Evolutionary conservation across 1,139 yeast genomes (phyloP).

Genomic region (Taphrina deformans): DNA sequence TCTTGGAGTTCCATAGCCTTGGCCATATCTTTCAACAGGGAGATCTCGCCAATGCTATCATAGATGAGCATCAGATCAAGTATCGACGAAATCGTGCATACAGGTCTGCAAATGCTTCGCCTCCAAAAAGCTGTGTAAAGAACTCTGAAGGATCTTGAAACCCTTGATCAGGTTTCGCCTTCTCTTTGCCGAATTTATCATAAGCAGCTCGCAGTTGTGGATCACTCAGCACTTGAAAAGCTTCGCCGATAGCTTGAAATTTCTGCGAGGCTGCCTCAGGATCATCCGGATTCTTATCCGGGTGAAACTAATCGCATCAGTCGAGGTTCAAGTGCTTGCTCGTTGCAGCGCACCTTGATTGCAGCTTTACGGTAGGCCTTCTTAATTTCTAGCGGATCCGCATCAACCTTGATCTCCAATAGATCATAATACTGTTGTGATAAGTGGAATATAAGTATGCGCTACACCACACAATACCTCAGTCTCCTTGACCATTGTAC

Average conservation of each 20-base stretch:
- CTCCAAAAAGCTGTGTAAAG: slow-evolving; percentile 86
- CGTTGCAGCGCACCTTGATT: neutral
- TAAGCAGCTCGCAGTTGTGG: slow-evolving; percentile 69
- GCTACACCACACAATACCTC: slow-evolving; percentile 9
- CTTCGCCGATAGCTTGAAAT: slow-evolving; percentile 62
- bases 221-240: slow-evolving; percentile 80
- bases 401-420: slow-evolving; percentile 65
- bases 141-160: slow-evolving; percentile 73
- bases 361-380: slow-evolving; percentile 77
- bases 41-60: slow-evolving; percentile 72
- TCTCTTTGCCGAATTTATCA: slow-evolving; percentile 83
- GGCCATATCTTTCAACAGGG: slow-evolving; percentile 76
- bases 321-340: neutral
- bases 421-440: slow-evolving; percentile 68
- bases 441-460: too few species aligned
- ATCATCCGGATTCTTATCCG: slow-evolving; percentile 37
- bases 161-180: slow-evolving; percentile 50
- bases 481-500: slow-evolving; percentile 32
- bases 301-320: slow-evolving; percentile 26
- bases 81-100: slow-evolving; percentile 33
- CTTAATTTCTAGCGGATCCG: slow-evolving; percentile 80
- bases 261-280: slow-evolving; percentile 41
- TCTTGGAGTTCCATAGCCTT: slow-evolving; percentile 73
- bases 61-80: slow-evolving; percentile 27
- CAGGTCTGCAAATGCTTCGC: slow-evolving; percentile 83